Conservation (phyloP, 257 asterid species). For the Ophiorrhiza pumila region DNA sequence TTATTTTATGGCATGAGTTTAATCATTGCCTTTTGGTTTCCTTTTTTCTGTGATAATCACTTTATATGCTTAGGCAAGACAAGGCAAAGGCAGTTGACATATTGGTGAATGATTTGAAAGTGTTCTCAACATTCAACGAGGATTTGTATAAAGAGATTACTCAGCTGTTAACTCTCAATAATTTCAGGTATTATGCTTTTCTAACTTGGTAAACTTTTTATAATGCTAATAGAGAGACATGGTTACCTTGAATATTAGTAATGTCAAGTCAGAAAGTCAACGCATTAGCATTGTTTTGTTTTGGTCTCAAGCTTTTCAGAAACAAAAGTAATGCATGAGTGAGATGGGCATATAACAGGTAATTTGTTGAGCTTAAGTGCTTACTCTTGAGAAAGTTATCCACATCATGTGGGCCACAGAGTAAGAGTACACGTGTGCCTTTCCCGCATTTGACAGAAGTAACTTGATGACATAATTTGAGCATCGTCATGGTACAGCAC, state of each 20-base stretch:
- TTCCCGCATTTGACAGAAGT: neutral
- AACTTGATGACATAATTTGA: neutral
- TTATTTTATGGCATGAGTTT: neutral
- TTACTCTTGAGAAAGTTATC: neutral
- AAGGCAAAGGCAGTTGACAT: slow-evolving; percentile 90
- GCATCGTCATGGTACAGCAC: neutral
- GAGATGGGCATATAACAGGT: neutral
- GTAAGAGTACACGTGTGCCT: neutral
- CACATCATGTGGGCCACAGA: neutral
- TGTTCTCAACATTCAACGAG: slow-evolving; percentile 84
- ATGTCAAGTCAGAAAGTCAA: neutral
- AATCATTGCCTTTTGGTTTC: neutral
- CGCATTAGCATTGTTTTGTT: neutral
- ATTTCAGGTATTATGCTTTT: slow-evolving; percentile 65
- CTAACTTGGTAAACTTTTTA: neutral
- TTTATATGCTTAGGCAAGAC: slow-evolving; percentile 61
- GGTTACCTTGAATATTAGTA: neutral
- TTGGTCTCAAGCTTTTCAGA: neutral
- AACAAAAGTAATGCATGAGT: neutral
- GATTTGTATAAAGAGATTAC: slow-evolving; percentile 89
- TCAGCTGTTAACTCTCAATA: slow-evolving; percentile 77
- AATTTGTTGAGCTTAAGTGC: neutral
- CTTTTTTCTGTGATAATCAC: neutral
- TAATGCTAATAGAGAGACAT: neutral
- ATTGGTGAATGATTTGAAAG: slow-evolving; percentile 81